Percentiles rank a stretch among this genome's conserved stretches.
Evolutionary conservation across 1,284 basidiomycete genomes (phyloP).

Genomic region (Chiua sp.): DNA sequence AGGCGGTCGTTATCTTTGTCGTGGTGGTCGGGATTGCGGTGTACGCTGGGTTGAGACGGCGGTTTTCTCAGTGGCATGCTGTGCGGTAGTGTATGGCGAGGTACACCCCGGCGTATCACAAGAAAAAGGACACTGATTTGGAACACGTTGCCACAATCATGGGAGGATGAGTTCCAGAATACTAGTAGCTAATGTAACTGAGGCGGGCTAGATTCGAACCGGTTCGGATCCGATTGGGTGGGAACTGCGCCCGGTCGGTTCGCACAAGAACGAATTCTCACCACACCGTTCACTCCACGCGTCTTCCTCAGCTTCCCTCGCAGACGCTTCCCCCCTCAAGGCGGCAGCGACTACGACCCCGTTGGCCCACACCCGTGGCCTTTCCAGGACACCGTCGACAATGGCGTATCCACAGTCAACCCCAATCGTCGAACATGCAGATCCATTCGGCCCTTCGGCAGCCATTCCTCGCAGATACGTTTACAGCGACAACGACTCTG

Average conservation of each 20-base stretch:
- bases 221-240: constrained; percentile 30
- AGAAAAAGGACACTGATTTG: not conserved
- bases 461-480: constrained; percentile 60
- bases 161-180: not conserved
- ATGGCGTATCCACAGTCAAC: constrained; percentile 39
- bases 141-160: constrained; percentile 9
- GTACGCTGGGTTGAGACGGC: constrained; percentile 42
- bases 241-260: constrained; percentile 26
- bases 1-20: constrained; percentile 43
- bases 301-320: constrained; percentile 7
- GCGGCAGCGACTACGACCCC: constrained; percentile 18
- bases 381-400: constrained; percentile 20
- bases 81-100: not conserved
- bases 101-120: not conserved
- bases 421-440: constrained; percentile 42
- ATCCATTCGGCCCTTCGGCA: constrained; percentile 59
- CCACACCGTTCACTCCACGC: constrained; percentile 8
- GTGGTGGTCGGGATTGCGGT: constrained; percentile 43
- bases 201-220: constrained; percentile 14
- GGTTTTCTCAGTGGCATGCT: constrained; percentile 8
- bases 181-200: too few relatives aligned
- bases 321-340: constrained; percentile 8
- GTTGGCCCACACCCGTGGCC: constrained; percentile 19
- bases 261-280: constrained; percentile 27
- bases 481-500: constrained; percentile 82